Conservation (phyloP, 805 yeast genomes). For the Hyphopichia homilentoma region DNA sequence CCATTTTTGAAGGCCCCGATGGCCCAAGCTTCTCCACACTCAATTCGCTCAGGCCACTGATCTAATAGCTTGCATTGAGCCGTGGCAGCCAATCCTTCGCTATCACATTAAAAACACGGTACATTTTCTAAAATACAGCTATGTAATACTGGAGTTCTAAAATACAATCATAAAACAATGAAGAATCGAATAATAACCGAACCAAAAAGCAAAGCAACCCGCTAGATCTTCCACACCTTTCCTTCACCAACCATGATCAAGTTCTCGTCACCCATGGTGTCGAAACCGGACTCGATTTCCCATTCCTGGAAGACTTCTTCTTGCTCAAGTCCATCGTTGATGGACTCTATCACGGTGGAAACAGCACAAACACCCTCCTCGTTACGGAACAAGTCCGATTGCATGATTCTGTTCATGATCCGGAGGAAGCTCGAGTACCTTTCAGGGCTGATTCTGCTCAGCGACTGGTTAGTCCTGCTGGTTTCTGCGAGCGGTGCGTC, state of each 20-base stretch:
- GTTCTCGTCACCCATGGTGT: slow-evolving; percentile 32
- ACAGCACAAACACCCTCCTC: slow-evolving; percentile 28
- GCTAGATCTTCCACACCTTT: slow-evolving; percentile 35
- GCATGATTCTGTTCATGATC: slow-evolving; percentile 27
- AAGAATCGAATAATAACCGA: no score
- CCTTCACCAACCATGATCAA: slow-evolving; percentile 36
- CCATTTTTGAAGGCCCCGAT: no score
- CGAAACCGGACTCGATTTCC: slow-evolving; percentile 31
- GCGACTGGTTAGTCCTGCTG: slow-evolving; percentile 15
- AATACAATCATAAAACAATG: no score
- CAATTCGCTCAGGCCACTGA: no score
- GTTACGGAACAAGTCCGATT: slow-evolving; percentile 30
- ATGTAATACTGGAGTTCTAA: no score
- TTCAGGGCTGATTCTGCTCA: slow-evolving; percentile 25
- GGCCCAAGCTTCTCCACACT: no score
- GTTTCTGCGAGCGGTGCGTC: slow-evolving; percentile 24
- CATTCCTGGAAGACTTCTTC: slow-evolving; percentile 31
- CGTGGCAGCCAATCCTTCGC: no score
- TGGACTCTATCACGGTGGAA: slow-evolving; percentile 26
- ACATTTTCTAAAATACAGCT: no score
- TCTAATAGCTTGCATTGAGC: no score
- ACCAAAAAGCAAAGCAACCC: no score
- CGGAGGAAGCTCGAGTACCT: slow-evolving; percentile 28
- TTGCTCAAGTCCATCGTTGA: slow-evolving; percentile 35
- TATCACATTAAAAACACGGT: no score